Evolutionary conservation across 192 early-diverging fungal genomes (phyloP), one percentile per base, ranked within the genome.

Genomic region (Ambispora gerdemannii): DNA sequence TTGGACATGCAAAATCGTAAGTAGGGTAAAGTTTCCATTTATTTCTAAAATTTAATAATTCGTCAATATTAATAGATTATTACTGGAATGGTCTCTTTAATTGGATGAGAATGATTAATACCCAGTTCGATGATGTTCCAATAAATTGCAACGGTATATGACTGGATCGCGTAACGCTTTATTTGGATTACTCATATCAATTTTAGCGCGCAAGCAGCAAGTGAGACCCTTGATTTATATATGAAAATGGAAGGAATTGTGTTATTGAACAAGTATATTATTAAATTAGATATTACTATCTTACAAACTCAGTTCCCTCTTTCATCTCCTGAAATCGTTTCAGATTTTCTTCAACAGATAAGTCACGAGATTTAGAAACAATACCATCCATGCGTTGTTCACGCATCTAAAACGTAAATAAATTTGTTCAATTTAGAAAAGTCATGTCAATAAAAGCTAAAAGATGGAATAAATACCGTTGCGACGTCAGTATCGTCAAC

Each of bases 1-100:
- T 83, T 1, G 97, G 97, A 80, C 96, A 97, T 49, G 92, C 93
- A 83, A 98, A 97, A 81, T 99, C 97, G 77, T 99, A 99, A 13
- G 93, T 92, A 50, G 96, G 97, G 80, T 99, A 99, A 51, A 97
- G 82, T 84, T 97, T 99, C 92, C 93, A 99, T 75, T 88, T 90
- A 36, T 80, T 76, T 22, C 77, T 76, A 32, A 51, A 49, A 31
- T 25, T 35, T 31, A 3, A 51, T 61, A 27, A 7, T 33, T 10
- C 4, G 43, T 22, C 15, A 55, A 24, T 43, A 8, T 36, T 24
- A 64, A 55, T 11, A 25, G 33, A 7, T 32, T n/a, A 32, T 17
- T 43, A 34, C 4, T 25, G 20, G 11, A 55, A 30, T n/a, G n/a
- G n/a, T n/a, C n/a, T n/a, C n/a, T n/a, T n/a, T n/a, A n/a, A n/a